A percentile compares a stretch with the other conserved stretches of the same genome.
phyloP scores from a whole-genome alignment of 192 early-diverging fungal genomes.

The Coemansia pectinata region DNA sequence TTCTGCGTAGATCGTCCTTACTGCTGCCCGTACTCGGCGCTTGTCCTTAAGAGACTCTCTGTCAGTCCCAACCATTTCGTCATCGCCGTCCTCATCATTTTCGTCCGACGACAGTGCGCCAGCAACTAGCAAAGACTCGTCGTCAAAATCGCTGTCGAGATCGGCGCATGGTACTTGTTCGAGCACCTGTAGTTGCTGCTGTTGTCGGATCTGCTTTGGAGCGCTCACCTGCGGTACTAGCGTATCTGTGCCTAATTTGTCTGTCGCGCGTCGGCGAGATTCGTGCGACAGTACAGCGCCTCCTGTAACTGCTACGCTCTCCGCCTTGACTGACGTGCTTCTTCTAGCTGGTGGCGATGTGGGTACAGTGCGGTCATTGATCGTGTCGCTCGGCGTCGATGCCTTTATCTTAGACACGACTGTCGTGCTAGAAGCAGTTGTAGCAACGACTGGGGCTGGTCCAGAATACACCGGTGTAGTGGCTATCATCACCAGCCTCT shows the following conservation, averaged over 20 bases:
- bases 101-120: background rate
- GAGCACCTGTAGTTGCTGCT: background rate
- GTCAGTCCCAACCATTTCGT: background rate
- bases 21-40: slow-evolving; percentile 3
- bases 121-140: background rate
- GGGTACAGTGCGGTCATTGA: slow-evolving; percentile 36
- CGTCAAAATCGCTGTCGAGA: background rate
- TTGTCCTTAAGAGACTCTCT: slow-evolving; percentile 1
- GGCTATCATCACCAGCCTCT: slow-evolving; percentile 30
- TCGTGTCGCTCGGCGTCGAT: background rate
- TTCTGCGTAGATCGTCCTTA: slow-evolving; percentile 32
- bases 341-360: slow-evolving; percentile 15
- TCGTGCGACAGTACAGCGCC: background rate
- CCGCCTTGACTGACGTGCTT: background rate
- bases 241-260: background rate
- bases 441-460: background rate
- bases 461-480: background rate
- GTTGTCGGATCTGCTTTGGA: background rate
- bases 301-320: background rate
- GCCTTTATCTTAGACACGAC: background rate
- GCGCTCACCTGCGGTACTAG: background rate
- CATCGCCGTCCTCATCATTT: background rate
- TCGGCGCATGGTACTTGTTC: background rate
- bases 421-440: background rate
- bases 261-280: background rate